phyloP scores from a whole-genome alignment of 345 rosid genomes.

The Linum usitatissimum region DNA sequence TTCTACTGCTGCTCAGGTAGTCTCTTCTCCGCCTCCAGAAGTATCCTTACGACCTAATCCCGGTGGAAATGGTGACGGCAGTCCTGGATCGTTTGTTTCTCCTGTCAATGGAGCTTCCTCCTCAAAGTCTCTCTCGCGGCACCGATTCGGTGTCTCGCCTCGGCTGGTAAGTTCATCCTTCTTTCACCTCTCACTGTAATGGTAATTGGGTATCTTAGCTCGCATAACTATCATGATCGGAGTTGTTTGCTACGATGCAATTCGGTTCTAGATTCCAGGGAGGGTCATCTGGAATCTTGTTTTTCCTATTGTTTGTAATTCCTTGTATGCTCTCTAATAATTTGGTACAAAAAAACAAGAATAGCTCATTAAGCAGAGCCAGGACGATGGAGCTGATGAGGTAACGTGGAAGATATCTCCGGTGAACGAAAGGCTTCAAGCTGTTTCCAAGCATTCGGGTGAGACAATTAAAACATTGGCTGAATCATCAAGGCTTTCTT shows the following conservation, averaged over 20 bases:
- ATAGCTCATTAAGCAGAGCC: slow-evolving; percentile 91
- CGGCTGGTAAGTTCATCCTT: slow-evolving; percentile 42
- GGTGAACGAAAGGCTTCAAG: slow-evolving; percentile 62
- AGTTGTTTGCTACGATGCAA: too few relatives aligned
- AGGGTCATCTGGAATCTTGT: too few relatives aligned
- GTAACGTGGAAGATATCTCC: slow-evolving; percentile 96
- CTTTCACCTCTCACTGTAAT: neutral
- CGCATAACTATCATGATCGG: too few relatives aligned
- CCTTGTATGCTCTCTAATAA: too few relatives aligned
- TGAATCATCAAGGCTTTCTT: slow-evolving; percentile 36
- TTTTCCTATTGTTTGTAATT: too few relatives aligned
- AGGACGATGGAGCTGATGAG: slow-evolving; percentile 76
- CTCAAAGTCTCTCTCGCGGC: slow-evolving; percentile 36
- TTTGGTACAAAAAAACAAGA: slow-evolving; percentile 2
- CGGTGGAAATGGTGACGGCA: slow-evolving; percentile 14
- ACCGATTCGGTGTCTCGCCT: slow-evolving; percentile 79
- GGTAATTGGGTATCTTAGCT: too few relatives aligned
- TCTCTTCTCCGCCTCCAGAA: slow-evolving; percentile 10
- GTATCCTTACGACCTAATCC: slow-evolving; percentile 17
- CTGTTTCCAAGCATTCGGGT: slow-evolving; percentile 52
- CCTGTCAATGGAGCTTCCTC: slow-evolving; percentile 52
- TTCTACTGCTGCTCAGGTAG: neutral
- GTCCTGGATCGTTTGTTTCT: slow-evolving; percentile 24
- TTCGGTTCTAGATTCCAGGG: too few relatives aligned
- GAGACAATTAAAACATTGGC: slow-evolving; percentile 39